Evolutionary conservation across 176 grass and related monocot species (phyloP).

Genomic region (Avena atlantica): DNA sequence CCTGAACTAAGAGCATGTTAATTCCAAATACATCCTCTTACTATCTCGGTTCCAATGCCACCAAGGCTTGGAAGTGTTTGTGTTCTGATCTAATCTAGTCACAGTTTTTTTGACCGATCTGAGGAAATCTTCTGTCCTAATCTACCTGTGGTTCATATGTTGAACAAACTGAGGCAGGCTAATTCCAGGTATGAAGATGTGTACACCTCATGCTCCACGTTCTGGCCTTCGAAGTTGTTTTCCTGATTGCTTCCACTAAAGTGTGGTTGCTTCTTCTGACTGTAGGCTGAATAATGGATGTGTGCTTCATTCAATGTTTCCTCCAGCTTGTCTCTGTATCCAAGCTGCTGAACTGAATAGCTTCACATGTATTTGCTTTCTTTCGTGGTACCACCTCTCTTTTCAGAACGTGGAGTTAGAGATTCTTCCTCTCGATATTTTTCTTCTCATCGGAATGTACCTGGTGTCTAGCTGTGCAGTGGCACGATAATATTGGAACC

Average conservation of each 20-base stretch:
- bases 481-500: too few species aligned
- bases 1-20: constrained; percentile 40
- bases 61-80: constrained; percentile 13
- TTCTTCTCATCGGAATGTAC: background rate
- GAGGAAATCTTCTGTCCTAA: background rate
- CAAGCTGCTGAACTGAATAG: background rate
- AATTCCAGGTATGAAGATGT: background rate
- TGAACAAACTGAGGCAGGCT: constrained; percentile 4
- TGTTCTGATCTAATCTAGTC: constrained; percentile 29
- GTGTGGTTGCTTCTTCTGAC: background rate
- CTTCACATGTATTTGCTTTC: background rate
- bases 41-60: constrained; percentile 14
- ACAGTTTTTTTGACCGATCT: background rate
- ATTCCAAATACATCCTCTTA: constrained; percentile 45
- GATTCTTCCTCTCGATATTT: background rate
- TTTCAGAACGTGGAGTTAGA: background rate
- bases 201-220: background rate
- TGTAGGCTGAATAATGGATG: background rate
- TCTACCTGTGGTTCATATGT: background rate
- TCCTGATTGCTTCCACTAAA: constrained; percentile 11
- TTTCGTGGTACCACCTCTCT: background rate
- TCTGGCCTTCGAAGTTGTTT: background rate
- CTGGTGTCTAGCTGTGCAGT: background rate
- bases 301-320: background rate
- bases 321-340: background rate